phyloP scores from a whole-genome alignment of 2,329 filamentous ascomycete species.

The Simplicillium aogashimaense region DNA sequence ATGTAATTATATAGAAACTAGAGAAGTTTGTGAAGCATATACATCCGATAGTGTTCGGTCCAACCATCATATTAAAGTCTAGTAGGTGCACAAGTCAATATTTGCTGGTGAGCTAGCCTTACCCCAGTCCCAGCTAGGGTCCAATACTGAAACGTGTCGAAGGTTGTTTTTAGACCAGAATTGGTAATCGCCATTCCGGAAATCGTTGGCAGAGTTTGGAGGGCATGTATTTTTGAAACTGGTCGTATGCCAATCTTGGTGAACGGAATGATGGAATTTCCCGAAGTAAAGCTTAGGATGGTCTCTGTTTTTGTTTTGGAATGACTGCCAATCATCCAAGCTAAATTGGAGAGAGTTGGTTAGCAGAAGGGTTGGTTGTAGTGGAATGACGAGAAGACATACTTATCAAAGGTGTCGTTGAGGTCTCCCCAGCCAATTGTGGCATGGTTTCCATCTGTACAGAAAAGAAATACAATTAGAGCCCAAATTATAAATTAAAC shows the following conservation, averaged over 20 bases:
- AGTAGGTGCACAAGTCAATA: constrained; percentile 8
- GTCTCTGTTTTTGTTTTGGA: constrained; percentile 10
- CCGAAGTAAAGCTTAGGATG: constrained; percentile 11
- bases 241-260: constrained; percentile 9
- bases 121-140: constrained; percentile 9
- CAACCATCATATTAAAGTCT: too few species aligned
- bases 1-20: too few species aligned
- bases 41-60: too few species aligned
- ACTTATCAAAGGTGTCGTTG: constrained; percentile 12
- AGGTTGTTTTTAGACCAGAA: constrained; percentile 10
- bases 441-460: constrained; percentile 7
- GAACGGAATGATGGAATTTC: constrained; percentile 10
- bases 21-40: too few species aligned
- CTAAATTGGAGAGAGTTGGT: background rate
- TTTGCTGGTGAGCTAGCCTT: constrained; percentile 8
- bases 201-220: constrained; percentile 7
- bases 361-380: background rate
- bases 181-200: constrained; percentile 10
- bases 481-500: background rate
- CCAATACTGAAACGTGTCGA: constrained; percentile 7
- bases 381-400: background rate
- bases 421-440: constrained; percentile 11
- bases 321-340: constrained; percentile 6
- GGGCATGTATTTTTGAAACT: constrained; percentile 11
- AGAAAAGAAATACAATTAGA: background rate